Base-by-base conservation (phyloP, 2,329 filamentous ascomycete species). In the Nectriaceae sp. region DNA sequence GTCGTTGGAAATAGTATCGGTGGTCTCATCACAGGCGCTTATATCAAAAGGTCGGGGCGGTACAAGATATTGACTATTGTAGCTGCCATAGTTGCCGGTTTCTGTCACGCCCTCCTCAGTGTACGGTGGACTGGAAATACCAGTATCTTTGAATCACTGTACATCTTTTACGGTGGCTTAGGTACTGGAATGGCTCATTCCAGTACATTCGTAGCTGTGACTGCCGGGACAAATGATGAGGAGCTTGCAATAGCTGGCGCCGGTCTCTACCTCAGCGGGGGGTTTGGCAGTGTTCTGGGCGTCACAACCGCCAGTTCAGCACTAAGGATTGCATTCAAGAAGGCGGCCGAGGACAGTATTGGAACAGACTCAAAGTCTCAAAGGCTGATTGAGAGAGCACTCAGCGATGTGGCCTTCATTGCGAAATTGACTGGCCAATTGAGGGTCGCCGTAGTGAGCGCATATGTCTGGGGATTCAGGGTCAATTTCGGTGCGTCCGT, bases 181-280 rank as follows among this genome's bases (percentile, higher is more conserved):
- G 47, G 43, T 1, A 50, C 44, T 3, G 47, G 47, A 4, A 35
- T 46, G 18, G 47, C 47, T 3, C 39, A 46, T 19, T 44, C 41
- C 11, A 21, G n/a, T 11, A 31, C 31, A 4, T 44, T 44, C 29
- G 29, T 44, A 11, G 19, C 41, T 4, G 5, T 44, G 10, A 21
- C 24, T 5, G 31, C 26, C 13, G 41, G 19, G 5, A 22, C 29
- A n/a, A 6, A 35, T 11, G 29, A 35, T 3, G 31, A 44, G 16
- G 41, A 44, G 10, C 5, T 36, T 5, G 19, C 41, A n/a, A 35
- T 44, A 10, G 41, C 41, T 13, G 41, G 10, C 4, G 24, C 41
- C 15, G 41, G 41, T 18, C 41, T 44, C 4, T 44, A 44, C 19
- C 41, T 44, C 24, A 26, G 19, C 8, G 41, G 41, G 6, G 18